Percentiles rank a stretch among this genome's conserved stretches.
phyloP scores from a whole-genome alignment of 208 protist species.

The Trypanosomatidae sp. region DNA sequence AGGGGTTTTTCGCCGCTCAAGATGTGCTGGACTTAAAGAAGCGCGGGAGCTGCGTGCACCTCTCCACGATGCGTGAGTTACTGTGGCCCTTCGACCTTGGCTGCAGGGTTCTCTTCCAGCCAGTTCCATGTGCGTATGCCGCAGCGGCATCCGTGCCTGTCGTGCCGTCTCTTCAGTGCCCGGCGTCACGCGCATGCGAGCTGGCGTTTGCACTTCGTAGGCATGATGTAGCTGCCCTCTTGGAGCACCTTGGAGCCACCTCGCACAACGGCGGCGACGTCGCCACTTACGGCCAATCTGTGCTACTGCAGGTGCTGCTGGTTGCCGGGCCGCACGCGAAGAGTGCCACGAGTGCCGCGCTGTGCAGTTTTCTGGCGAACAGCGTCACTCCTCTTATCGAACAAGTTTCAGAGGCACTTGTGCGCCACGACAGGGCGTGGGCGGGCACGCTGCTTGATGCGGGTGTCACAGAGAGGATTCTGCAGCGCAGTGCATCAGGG shows the following conservation, averaged over 20 bases:
- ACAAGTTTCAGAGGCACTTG: slow-evolving; percentile 30
- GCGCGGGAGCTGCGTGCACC: slow-evolving; percentile 34
- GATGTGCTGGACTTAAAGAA: slow-evolving; percentile 27
- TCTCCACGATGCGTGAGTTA: slow-evolving; percentile 54
- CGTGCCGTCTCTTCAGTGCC: slow-evolving; percentile 15
- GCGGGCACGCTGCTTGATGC: slow-evolving; percentile 48
- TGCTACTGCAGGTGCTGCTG: slow-evolving; percentile 67
- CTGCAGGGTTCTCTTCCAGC: slow-evolving; percentile 74
- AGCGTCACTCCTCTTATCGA: slow-evolving; percentile 35
- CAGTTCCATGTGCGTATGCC: slow-evolving; percentile 42
- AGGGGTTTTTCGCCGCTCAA: slow-evolving; percentile 43
- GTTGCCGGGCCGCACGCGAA: slow-evolving; percentile 24
- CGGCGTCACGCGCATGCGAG: slow-evolving; percentile 2
- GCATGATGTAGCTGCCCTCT: slow-evolving; percentile 3
- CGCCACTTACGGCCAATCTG: slow-evolving; percentile 44
- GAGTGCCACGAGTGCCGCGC: slow-evolving; percentile 35
- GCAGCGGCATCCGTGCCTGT: slow-evolving; percentile 8
- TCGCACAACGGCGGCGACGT: slow-evolving; percentile 52
- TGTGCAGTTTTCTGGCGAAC: slow-evolving; percentile 50
- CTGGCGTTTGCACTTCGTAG: slow-evolving; percentile 1
- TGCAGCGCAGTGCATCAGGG: slow-evolving; percentile 10
- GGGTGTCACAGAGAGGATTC: slow-evolving; percentile 48
- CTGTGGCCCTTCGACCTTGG: slow-evolving; percentile 25
- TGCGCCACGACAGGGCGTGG: slow-evolving; percentile 54
- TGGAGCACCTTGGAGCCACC: slow-evolving; percentile 37